Base-by-base conservation (phyloP, 352 stramenopile genomes). In the Phytophthora vignae region DNA sequence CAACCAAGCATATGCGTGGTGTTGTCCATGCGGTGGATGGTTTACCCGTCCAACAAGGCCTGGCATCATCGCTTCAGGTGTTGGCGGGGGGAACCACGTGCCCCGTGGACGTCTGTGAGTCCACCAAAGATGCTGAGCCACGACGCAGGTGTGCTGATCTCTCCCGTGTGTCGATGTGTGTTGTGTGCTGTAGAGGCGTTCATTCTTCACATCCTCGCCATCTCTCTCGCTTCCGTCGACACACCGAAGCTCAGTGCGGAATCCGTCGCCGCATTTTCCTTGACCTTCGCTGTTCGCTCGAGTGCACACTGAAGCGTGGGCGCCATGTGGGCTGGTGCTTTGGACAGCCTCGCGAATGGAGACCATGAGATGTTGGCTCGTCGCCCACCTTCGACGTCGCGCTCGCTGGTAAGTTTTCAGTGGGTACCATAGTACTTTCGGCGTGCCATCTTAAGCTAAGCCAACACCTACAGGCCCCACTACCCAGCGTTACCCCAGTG, bases 201-300 rank as follows among this genome's bases (percentile, higher is more conserved):
- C 5, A 27, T 40, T 44, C 5, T 36, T 29, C 65, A 71, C 66
- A 74, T 71, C 66, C 33, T 77, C 59, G 65, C 65, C 31, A 74
- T 74, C 65, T 74, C 60, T 71, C 49, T 61, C 58, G 58, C 65
- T 59, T 55, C 15, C 60, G 48, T 59, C 59, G 65, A 77, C 71
- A 71, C 29, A 54, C 38, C 62, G 25, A 38, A 64, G 57, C 68
- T 48, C 64, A 12, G 63, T 55, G 29, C n/a, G 52, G 58, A 54
- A 65, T 48, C 69, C 56, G 64, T 60, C 64, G 69, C 3, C 29
- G 64, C 22, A 44, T 17, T 58, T 58, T 64, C 27, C 7, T 69
- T 69, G 60, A 60, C 38, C 52, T 60, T 50, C 38, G 59, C 56
- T 50, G 29, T 69, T 61, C 52, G 22, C 55, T 70, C 44, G 42